Evolutionary conservation across 306 rosid genomes (phyloP).

Genomic region (Trifolium repens): DNA sequence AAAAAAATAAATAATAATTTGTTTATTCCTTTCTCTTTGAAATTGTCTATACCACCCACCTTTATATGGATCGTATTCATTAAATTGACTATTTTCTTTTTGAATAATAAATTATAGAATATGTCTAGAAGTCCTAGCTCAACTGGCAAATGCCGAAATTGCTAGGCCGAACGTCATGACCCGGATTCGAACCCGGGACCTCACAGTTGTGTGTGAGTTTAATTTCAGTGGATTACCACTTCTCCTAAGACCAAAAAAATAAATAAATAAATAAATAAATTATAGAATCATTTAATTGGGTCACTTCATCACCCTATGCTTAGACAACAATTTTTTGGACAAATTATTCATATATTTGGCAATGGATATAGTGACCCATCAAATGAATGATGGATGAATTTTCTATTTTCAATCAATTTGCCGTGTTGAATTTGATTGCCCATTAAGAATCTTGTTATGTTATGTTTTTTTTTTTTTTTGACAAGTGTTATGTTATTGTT

Average conservation of each 20-base stretch:
- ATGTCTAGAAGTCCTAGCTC: no score
- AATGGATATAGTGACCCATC: constrained; percentile 33
- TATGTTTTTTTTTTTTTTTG: no score
- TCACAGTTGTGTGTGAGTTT: no score
- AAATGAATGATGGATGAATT: constrained; percentile 40
- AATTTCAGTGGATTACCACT: no score
- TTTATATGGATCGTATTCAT: constrained; percentile 21
- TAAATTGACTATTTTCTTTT: constrained; percentile 43
- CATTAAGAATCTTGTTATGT: constrained; percentile 35
- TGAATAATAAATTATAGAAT: constrained; percentile 34
- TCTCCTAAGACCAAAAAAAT: no score
- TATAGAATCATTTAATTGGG: constrained; percentile 43
- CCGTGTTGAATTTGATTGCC: constrained; percentile 51
- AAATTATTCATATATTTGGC: constrained; percentile 30
- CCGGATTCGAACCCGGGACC: no score
- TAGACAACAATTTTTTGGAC: constrained; percentile 34
- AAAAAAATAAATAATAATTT: no score
- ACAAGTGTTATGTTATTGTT: constrained; percentile 26
- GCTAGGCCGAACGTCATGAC: no score
- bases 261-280: no score
- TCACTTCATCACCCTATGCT: constrained; percentile 34
- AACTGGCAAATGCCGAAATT: no score
- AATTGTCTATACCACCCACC: constrained; percentile 45
- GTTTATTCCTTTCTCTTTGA: background rate
- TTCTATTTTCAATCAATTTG: constrained; percentile 44